phyloP scores from a whole-genome alignment of 108 stramenopile species.

The Asterionellopsis glacialis region DNA sequence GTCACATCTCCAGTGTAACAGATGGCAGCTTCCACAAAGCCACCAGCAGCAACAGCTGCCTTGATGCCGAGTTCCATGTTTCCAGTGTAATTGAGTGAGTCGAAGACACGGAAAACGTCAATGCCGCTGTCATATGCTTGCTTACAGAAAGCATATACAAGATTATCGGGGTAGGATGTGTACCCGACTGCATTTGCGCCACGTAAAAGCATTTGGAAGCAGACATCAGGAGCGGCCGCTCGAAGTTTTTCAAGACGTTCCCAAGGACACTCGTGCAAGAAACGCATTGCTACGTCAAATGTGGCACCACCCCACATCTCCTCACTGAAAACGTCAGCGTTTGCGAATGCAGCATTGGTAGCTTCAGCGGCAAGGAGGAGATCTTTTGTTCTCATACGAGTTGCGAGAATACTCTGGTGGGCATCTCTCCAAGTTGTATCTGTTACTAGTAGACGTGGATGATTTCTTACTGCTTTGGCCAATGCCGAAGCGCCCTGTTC shows the following conservation, averaged over 20 bases:
- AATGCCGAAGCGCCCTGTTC: constrained; percentile 61
- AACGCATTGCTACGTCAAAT: constrained; percentile 69
- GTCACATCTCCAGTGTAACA: constrained; percentile 47
- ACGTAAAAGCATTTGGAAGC: constrained; percentile 84
- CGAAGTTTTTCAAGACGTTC: constrained; percentile 58
- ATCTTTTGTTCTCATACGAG: constrained; percentile 74
- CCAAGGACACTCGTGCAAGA: constrained; percentile 85
- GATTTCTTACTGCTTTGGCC: constrained; percentile 68
- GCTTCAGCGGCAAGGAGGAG: constrained; percentile 66
- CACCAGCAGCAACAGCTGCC: constrained; percentile 74
- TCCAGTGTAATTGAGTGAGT: constrained; percentile 80
- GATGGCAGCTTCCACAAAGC: constrained; percentile 78
- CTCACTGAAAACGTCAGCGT: constrained; percentile 62
- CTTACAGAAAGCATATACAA: constrained; percentile 75
- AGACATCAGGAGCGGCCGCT: constrained; percentile 70
- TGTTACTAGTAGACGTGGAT: constrained; percentile 65
- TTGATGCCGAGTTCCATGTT: constrained; percentile 85
- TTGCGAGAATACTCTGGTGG: constrained; percentile 84
- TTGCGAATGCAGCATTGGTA: constrained; percentile 37
- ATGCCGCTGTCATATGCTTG: constrained; percentile 65
- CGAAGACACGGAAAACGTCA: constrained; percentile 90
- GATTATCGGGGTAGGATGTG: constrained; percentile 84
- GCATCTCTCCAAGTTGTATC: constrained; percentile 91
- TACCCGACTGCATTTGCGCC: constrained; percentile 88
- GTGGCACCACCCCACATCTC: constrained; percentile 68